Evolutionary conservation across 2,329 filamentous ascomycete genomes (phyloP), one percentile per base, ranked within the genome.

Genomic region (Lasiodiplodia gonubiensis): DNA sequence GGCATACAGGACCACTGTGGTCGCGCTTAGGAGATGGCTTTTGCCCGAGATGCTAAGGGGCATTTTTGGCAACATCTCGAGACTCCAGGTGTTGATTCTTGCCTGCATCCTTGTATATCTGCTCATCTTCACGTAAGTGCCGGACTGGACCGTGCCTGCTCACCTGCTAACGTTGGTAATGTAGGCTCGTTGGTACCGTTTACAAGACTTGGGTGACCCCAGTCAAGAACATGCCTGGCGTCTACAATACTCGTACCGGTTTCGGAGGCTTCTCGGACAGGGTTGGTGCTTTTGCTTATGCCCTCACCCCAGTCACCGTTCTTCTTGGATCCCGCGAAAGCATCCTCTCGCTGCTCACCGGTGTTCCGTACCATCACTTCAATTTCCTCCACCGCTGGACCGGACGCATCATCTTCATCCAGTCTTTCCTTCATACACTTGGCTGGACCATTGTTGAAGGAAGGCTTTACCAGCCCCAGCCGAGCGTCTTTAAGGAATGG

Each of bases 301-400:
- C 90, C 0, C 83, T 93, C 11, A 92, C 90, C 0, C 91, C 91
- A 0, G 81, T 93, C 0, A 89, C 89, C 0, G 79, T 93, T 35
- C 78, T 91, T 57, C 83, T 93, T 14, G 84, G 86, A n/a, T 89
- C 83, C 67, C 85, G 91, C 49, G 91, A 93, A 74, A 91, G 88
- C 0, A 80, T 93, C 2, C 83, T 93, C 4, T 90, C 88, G 0
- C 75, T 91, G 16, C 76, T 92, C 59, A 93, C 90, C 0, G 91
- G 91, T 1, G 82, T 93, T 0, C 90, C 91, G 0, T 92, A 92
- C 73, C 90, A 93, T 49, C 87, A 86, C 72, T 92, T 93, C 83
- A 89, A 91, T 77, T 93, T 93, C 74, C 80, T 93, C 23, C 91
- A 93, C 76, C 88, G 90, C 37, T 93, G 91, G 91, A 80, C 89